These are phyloP conservation scores for Metahyphopichia silvanorum DNA, from an alignment of 805 yeast genomes.

Conservation along the genomic window DNA sequence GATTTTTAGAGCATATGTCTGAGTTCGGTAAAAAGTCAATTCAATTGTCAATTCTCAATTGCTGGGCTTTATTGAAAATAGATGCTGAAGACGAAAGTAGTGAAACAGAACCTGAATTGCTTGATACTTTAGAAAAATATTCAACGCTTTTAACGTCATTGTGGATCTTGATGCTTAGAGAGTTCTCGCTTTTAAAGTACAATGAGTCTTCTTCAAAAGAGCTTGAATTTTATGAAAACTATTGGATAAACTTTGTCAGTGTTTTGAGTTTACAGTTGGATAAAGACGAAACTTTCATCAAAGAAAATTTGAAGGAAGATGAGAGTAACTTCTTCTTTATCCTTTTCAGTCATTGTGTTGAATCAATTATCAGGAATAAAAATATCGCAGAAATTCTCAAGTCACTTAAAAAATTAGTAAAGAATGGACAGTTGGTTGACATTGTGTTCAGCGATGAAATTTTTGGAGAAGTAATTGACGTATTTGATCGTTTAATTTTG, in stretches of 20 bases:
- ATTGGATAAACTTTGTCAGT: conserved; percentile 77
- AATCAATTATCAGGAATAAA: conserved; percentile 54
- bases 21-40: conserved; percentile 48
- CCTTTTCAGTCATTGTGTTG: conserved; percentile 80
- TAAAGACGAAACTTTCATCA: conserved; percentile 42
- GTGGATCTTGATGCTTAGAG: conserved; percentile 77
- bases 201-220: conserved; percentile 39
- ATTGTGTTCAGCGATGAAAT: conserved; percentile 63
- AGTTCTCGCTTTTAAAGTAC: conserved; percentile 66
- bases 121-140: conserved; percentile 52
- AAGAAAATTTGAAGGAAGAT: conserved; percentile 52
- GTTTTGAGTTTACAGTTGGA: conserved; percentile 69
- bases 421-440: conserved; percentile 52
- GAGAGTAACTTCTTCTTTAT: conserved; percentile 69
- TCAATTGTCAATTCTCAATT: conserved; percentile 58
- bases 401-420: conserved; percentile 47
- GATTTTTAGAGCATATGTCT: conserved; percentile 49
- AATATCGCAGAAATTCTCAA: conserved; percentile 50
- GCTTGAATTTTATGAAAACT: conserved; percentile 48
- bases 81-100: conserved; percentile 19
- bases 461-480: conserved; percentile 71
- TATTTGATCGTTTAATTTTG: conserved; percentile 68
- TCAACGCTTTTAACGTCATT: conserved; percentile 61
- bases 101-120: conserved; percentile 42
- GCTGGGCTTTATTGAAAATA: conserved; percentile 66